A percentile compares a stretch with the other conserved stretches of the same genome.
phyloP scores from a whole-genome alignment of 768 basidiomycete genomes.

The Sarcomyxa edulis region DNA sequence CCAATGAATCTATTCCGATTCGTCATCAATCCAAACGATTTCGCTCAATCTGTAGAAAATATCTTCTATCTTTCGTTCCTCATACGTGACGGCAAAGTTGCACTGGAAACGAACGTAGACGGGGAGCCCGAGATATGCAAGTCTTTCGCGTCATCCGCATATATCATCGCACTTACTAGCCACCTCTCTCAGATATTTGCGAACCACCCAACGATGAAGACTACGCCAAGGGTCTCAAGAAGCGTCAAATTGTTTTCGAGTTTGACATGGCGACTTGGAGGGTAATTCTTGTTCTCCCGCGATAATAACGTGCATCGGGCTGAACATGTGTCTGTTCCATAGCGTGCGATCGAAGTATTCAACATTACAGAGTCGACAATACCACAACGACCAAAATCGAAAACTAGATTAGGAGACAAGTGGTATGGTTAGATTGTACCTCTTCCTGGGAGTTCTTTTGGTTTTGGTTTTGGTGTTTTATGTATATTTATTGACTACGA shows the following conservation, averaged over 20 bases:
- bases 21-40: conserved; percentile 85
- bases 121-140: conserved; percentile 75
- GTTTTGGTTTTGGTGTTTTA: neutral
- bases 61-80: conserved; percentile 93
- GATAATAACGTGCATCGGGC: neutral
- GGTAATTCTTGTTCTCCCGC: too few relatives aligned
- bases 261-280: conserved; percentile 88
- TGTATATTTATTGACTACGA: neutral
- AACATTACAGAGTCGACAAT: conserved; percentile 72
- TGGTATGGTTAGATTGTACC: conserved; percentile 57
- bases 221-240: conserved; percentile 56
- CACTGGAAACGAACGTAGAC: conserved; percentile 59
- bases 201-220: conserved; percentile 62
- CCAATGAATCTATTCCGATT: conserved; percentile 79
- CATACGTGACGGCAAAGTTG: conserved; percentile 79
- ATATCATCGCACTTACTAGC: neutral
- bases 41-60: conserved; percentile 94
- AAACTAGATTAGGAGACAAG: conserved; percentile 52
- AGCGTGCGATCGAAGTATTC: conserved; percentile 89
- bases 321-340: conserved; percentile 2
- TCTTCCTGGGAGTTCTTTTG: neutral
- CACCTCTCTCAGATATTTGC: conserved; percentile 48
- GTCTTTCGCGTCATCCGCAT: conserved; percentile 16
- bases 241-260: conserved; percentile 86
- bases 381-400: conserved; percentile 62